Evolutionary conservation across 2,329 filamentous ascomycete genomes (phyloP).

Genomic region (Tetracladium maxilliforme): DNA sequence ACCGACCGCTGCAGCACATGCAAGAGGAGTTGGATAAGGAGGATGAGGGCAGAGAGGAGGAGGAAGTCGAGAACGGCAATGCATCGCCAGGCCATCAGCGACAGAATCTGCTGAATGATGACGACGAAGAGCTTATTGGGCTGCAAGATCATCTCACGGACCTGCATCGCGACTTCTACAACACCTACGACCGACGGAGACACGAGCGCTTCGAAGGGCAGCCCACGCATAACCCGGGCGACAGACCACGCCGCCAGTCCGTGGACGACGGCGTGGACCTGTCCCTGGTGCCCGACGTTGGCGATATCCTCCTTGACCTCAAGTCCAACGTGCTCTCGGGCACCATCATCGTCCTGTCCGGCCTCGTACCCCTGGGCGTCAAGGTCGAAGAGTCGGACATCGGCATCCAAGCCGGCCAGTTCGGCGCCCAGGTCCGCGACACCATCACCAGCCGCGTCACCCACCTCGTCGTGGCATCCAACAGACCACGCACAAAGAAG

Average conservation of each 20-base stretch:
- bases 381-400: constrained; percentile 73
- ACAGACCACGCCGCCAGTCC: constrained; percentile 20
- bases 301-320: constrained; percentile 66
- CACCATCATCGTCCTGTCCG: constrained; percentile 74
- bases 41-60: constrained; percentile 44
- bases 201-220: constrained; percentile 26
- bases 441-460: constrained; percentile 49
- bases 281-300: constrained; percentile 67
- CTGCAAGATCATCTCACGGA: constrained; percentile 62
- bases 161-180: constrained; percentile 70
- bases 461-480: constrained; percentile 58
- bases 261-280: constrained; percentile 26
- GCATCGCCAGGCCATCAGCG: constrained; percentile 23
- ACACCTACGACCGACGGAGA: constrained; percentile 61
- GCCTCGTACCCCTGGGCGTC: constrained; percentile 70
- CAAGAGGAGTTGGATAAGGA: constrained; percentile 84
- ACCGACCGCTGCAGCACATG: constrained; percentile 79
- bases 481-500: constrained; percentile 72
- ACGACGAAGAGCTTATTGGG: constrained; percentile 68
- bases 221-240: constrained; percentile 20
- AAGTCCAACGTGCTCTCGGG: constrained; percentile 64
- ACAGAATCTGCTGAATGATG: constrained; percentile 74
- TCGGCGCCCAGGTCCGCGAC: constrained; percentile 53
- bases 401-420: constrained; percentile 71
- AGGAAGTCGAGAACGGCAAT: constrained; percentile 20